Evolutionary conservation across 2,329 filamentous ascomycete species (phyloP), one percentile per base, ranked within the genome.

Genomic region (Claviceps paspali): DNA sequence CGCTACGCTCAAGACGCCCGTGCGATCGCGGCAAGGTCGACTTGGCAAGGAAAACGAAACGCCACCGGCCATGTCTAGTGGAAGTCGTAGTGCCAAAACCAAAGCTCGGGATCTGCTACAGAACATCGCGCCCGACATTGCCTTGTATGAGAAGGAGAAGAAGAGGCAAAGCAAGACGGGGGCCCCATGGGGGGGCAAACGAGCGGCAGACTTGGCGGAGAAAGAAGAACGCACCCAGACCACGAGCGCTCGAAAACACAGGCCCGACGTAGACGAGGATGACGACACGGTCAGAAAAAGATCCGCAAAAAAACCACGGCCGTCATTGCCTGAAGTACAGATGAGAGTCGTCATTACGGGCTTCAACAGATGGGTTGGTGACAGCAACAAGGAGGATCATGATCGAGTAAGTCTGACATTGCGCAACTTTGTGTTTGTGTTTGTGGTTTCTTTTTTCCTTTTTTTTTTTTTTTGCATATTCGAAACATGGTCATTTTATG

Each of bases 111-210:
- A 77, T 24, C 77, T 74, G 45, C 62, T 96, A 6, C 83, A 91
- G 38, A 71, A 74, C 26, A 65, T 88, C 40, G 86, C 83, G 1
- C 73, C 79, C 1, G 91, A 98, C 52, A 86, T 96, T 50, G 80
- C 79, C 2, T 64, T 92, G 23, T 98, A 91, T 51, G 82, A 96
- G 52, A 94, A 91, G 53, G 91, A 98, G 60, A 85, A 74, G 64
- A 95, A 93, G 62, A 76, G 91, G 15, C 57, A 62, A 6, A 51
- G 53, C 43, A 74, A 68, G 44, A 59, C 63, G 35, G 64, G 53
- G 3, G 56, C 59, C 2, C 64, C 68, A 0, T 79, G 73, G 66
- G 75, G 76, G 18, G 75, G 75, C 17, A 78, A 76, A 49, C 64
- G 73, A 35, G 75, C 75, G 1, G 67, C 73, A 2, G 70, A 77